Evolutionary conservation across 768 basidiomycete species (phyloP).

Genomic region (Nidula microcarpa): DNA sequence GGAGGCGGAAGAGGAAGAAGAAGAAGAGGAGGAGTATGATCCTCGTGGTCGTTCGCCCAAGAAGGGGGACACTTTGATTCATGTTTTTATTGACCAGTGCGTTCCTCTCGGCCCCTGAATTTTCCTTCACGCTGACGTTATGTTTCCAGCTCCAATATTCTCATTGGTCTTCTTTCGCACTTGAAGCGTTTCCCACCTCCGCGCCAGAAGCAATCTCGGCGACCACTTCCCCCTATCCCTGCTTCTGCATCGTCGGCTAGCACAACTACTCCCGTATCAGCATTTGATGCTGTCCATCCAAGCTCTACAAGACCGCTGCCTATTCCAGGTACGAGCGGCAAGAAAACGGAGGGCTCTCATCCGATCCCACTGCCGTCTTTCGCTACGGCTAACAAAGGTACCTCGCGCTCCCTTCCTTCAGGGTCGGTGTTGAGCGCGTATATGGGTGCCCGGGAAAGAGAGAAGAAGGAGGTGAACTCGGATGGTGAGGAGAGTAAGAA

Average conservation of each 20-base stretch:
- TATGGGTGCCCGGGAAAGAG: conserved; percentile 3
- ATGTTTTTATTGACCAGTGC: conserved; percentile 60
- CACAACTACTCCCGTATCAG: conserved; percentile 5
- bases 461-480: conserved; percentile 13
- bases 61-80: conserved; percentile 30
- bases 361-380: conserved; percentile 37
- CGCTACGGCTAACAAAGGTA: conserved; percentile 21
- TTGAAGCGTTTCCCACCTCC: conserved; percentile 47
- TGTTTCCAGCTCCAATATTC: conserved; percentile 75
- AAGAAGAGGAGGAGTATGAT: conserved; percentile 27
- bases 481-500: conserved; percentile 14
- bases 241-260: background rate
- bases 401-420: conserved; percentile 19
- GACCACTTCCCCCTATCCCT: conserved; percentile 2
- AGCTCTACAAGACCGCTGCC: background rate
- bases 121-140: conserved; percentile 1
- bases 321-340: conserved; percentile 3
- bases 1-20: conserved; percentile 5
- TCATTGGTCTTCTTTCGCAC: conserved; percentile 77
- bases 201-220: conserved; percentile 17
- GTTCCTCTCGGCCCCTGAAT: conserved; percentile 16
- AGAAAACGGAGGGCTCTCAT: conserved; percentile 4
- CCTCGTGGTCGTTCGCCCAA: conserved; percentile 27
- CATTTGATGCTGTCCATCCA: conserved; percentile 16
- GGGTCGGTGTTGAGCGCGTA: conserved; percentile 11